Conservation (phyloP, 202 grass and related monocot genomes). For the Dendrocalamus latiflorus region DNA sequence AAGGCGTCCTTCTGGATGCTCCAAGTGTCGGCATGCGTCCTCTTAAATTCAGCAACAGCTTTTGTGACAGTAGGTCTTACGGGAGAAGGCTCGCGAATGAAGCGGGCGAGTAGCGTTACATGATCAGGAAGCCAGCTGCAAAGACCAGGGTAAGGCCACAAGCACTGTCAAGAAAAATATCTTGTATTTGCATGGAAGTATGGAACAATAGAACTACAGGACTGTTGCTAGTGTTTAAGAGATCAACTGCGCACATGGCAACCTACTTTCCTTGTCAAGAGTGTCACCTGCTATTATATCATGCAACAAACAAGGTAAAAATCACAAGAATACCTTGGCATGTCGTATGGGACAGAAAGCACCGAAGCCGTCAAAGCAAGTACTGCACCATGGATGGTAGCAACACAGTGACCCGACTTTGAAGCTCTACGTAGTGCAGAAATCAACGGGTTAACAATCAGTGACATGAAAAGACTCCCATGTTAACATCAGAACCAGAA, state of each 20-base stretch:
- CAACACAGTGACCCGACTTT: slow-evolving; percentile 43
- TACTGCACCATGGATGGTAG: slow-evolving; percentile 73
- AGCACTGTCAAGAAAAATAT: not conserved
- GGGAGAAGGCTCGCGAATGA: slow-evolving; percentile 74
- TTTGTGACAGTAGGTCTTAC: slow-evolving; percentile 84
- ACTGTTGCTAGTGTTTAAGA: not conserved
- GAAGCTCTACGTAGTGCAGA: slow-evolving; percentile 40
- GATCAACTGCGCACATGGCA: not conserved
- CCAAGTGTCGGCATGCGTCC: slow-evolving; percentile 95
- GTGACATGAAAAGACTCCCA: not conserved
- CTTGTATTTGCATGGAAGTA: not conserved
- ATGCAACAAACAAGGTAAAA: slow-evolving; percentile 2
- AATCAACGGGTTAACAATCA: not conserved
- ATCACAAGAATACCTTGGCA: slow-evolving; percentile 65
- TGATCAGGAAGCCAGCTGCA: slow-evolving; percentile 92
- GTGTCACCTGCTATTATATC: not conserved
- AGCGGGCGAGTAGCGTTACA: slow-evolving; percentile 73
- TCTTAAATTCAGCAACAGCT: slow-evolving; percentile 89
- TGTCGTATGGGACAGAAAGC: slow-evolving; percentile 91
- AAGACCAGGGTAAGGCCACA: slow-evolving; percentile 11
- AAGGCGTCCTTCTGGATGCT: slow-evolving; percentile 86
- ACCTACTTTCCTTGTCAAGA: not conserved
- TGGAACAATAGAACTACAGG: not conserved
- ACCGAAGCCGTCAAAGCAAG: slow-evolving; percentile 92
- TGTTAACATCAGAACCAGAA: slow-evolving; percentile 2